A percentile compares a stretch with the other conserved stretches of the same genome.
phyloP scores from a whole-genome alignment of 805 yeast species.

The Hanseniaspora vineae region DNA sequence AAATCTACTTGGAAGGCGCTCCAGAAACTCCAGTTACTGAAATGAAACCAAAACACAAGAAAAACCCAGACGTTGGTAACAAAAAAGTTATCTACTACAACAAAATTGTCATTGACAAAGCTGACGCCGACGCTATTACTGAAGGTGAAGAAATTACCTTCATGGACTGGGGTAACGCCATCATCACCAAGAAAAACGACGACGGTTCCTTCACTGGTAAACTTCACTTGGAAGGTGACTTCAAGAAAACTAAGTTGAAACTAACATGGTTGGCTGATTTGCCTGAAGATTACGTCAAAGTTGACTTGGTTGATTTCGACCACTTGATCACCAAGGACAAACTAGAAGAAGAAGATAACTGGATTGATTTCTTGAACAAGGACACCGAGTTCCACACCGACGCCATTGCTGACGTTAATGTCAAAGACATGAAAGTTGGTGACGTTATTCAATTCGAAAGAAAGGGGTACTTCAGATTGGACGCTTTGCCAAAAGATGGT shows the following conservation, averaged over 20 bases:
- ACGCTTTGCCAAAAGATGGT: conserved; percentile 37
- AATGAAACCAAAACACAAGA: conserved; percentile 85
- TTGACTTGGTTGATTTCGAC: conserved; percentile 82
- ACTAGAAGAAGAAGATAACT: conserved; percentile 85
- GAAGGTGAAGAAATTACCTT: conserved; percentile 91
- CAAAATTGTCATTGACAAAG: conserved; percentile 69
- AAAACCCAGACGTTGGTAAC: conserved; percentile 80
- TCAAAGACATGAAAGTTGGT: conserved; percentile 65
- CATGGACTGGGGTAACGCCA: conserved; percentile 98
- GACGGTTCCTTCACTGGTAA: conserved; percentile 62
- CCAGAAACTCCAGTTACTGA: conserved; percentile 53
- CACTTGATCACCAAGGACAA: conserved; percentile 92
- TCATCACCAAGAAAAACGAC: conserved; percentile 56
- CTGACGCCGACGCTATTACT: conserved; percentile 59
- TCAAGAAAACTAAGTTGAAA: conserved; percentile 91
- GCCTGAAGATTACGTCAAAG: conserved; percentile 46
- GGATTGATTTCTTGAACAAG: conserved; percentile 83
- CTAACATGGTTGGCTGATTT: conserved; percentile 90
- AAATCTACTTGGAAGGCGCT: conserved; percentile 49
- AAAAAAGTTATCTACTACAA: conserved; percentile 62
- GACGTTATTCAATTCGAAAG: conserved; percentile 91
- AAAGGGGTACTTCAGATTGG: conserved; percentile 89
- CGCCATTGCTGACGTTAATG: conserved; percentile 72
- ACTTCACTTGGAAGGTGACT: conserved; percentile 88
- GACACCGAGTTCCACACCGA: conserved; percentile 70